phyloP scores from a whole-genome alignment of 306 rosid genomes.

The Quercus mongolica region DNA sequence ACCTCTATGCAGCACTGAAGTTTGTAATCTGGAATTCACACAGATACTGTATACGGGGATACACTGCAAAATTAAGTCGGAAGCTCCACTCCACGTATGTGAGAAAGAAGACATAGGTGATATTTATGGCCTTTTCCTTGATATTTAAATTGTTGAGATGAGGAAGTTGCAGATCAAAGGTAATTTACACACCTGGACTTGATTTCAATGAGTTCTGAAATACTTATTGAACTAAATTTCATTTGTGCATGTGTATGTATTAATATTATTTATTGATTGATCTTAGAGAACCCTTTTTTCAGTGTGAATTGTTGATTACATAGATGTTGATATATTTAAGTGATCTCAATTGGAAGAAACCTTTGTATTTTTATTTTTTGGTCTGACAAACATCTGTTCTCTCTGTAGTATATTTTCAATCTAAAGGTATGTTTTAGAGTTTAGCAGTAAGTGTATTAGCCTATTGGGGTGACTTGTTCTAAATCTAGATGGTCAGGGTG shows the following conservation, averaged over 20 bases:
- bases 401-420: neutral
- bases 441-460: too few relatives aligned
- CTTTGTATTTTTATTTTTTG: neutral
- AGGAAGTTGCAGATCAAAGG: constrained; percentile 18
- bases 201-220: constrained; percentile 21
- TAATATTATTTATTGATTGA: constrained; percentile 17
- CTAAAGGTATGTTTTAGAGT: neutral
- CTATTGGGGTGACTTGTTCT: too few relatives aligned
- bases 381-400: neutral
- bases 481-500: too few relatives aligned
- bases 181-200: constrained; percentile 11
- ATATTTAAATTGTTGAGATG: constrained; percentile 23
- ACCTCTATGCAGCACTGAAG: constrained; percentile 13
- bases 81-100: constrained; percentile 9
- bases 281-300: constrained; percentile 17
- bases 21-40: constrained; percentile 10
- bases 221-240: constrained; percentile 26
- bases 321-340: constrained; percentile 7
- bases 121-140: constrained; percentile 12
- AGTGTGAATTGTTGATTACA: constrained; percentile 5
- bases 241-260: constrained; percentile 26
- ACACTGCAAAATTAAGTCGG: constrained; percentile 18
- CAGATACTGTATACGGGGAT: constrained; percentile 7
- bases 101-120: constrained; percentile 13
- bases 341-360: neutral